phyloP scores from a whole-genome alignment of 768 basidiomycete genomes.

The Clitopilus passeckerianus region DNA sequence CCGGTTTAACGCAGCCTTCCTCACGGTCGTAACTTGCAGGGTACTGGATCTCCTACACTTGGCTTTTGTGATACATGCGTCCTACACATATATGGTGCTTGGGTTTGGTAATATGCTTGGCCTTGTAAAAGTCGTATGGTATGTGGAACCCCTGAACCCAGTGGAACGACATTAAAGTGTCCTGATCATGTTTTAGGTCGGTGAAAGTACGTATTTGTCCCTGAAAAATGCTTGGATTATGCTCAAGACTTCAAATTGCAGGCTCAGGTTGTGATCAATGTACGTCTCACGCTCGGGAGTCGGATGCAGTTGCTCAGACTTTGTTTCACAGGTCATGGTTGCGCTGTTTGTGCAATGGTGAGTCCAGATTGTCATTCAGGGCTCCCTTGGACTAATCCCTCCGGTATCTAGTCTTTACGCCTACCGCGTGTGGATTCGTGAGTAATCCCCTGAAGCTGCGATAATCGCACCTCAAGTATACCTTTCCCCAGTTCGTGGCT shows the following conservation, averaged over 20 bases:
- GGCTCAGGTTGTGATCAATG: slow-evolving; percentile 39
- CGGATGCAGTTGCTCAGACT: not conserved
- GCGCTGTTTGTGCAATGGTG: slow-evolving; percentile 40
- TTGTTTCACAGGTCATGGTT: slow-evolving; percentile 28
- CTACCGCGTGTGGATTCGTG: slow-evolving; percentile 41
- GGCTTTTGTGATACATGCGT: slow-evolving; percentile 24
- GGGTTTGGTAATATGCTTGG: slow-evolving; percentile 26
- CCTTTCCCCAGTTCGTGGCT: slow-evolving; percentile 25
- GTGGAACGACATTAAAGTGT: not conserved
- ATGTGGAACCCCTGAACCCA: slow-evolving; percentile 3
- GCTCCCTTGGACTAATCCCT: not conserved
- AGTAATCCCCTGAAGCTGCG: slow-evolving; percentile 14
- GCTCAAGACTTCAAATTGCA: slow-evolving; percentile 8
- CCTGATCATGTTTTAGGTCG: slow-evolving; percentile 11
- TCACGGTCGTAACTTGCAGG: slow-evolving; percentile 13
- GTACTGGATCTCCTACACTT: slow-evolving; percentile 30
- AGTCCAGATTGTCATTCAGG: slow-evolving; percentile 6
- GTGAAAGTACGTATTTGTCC: slow-evolving; percentile 13
- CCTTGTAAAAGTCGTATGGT: slow-evolving; percentile 25
- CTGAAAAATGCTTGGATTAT: too few species aligned
- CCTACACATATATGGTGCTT: slow-evolving; percentile 29
- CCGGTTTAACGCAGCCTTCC: not conserved
- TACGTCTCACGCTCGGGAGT: slow-evolving; percentile 13
- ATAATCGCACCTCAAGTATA: not conserved
- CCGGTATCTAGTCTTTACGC: slow-evolving; percentile 31